Evolutionary conservation across 768 basidiomycete genomes (phyloP), one percentile per base, ranked within the genome.

Genomic region (Tremella yokohamensis): DNA sequence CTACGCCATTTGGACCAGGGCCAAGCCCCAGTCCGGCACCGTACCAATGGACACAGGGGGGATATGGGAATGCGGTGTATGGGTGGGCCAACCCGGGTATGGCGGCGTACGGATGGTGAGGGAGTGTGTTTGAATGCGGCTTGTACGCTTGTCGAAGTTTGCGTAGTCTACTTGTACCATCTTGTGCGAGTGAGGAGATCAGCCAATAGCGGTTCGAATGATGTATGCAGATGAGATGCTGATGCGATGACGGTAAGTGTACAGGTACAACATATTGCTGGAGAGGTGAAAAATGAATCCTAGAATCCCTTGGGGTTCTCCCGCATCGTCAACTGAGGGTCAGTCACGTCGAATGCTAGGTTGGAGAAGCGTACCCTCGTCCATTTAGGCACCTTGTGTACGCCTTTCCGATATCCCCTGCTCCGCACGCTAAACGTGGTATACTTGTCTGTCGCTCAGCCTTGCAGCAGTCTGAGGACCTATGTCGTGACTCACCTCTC

Each of bases 361-460:
- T 45, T 4, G 42, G 15, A 15, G 42, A 4, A 45, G 42, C 47
- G 22, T 48, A 49, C 55, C 57, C 48, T 47, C 50, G 93, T 96
- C 84, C 87, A 97, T 73, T 96, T 94, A n/a, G 93, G 93, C 24
- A 94, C 88, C 71, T 93, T 93, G 79, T 98, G 93, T 49, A 96
- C 90, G 22, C 90, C 88, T 70, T 97, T 97, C 44, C 94, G 81
- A 77, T 94, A 99, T 6, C 89, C 87, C 57, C 77, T 80, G 1
- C 80, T 79, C 40, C 83, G 84, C 3, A 83, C 80, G 39, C 83
- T 84, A 78, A 92, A 98, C 18, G 88, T 84, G 2, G 93, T 96
- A 79, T 98, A 99, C 77, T 99, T 99, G 80, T 98, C 94, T 76
- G 58, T 13, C 1, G 9, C 11, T 37, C 19, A 55, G 56, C 37